These are phyloP conservation scores for Isatis lusitanica DNA, from an alignment of 441 rosid species.

Conservation along the genomic window DNA sequence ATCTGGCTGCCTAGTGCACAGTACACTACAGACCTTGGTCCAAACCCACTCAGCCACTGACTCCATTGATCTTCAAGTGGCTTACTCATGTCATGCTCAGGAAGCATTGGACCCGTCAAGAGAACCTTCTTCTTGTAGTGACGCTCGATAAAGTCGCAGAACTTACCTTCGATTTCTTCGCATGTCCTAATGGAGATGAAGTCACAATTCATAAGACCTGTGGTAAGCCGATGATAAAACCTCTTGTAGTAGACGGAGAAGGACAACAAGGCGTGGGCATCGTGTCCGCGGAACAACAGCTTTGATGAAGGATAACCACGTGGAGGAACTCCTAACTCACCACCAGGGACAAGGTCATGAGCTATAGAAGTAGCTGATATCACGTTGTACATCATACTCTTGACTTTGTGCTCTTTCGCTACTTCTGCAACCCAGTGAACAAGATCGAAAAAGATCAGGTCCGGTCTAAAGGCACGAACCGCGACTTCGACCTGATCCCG, in stretches of 20 bases:
- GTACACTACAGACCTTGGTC: constrained; percentile 21
- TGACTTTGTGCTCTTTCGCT: constrained; percentile 30
- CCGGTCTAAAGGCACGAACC: constrained; percentile 35
- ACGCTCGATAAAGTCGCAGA: constrained; percentile 44
- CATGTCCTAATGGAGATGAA: constrained; percentile 47
- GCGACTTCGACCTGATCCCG: constrained; percentile 45
- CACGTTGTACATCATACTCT: too few species aligned
- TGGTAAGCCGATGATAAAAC: not conserved
- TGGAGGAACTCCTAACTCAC: constrained; percentile 47
- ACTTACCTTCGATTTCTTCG: constrained; percentile 48
- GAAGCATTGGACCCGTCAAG: constrained; percentile 36
- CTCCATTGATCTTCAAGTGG: constrained; percentile 28
- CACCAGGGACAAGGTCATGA: too few species aligned
- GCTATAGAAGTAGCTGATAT: too few species aligned
- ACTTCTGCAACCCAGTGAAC: constrained; percentile 61
- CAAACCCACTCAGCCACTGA: not conserved
- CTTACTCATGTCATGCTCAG: constrained; percentile 11
- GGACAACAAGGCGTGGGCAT: constrained; percentile 28
- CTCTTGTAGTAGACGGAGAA: too few species aligned
- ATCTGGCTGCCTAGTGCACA: constrained; percentile 28
- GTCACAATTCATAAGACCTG: too few species aligned
- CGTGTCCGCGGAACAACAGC: constrained; percentile 46
- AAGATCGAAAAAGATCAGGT: constrained; percentile 47
- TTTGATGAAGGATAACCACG: constrained; percentile 57
- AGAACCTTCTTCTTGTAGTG: constrained; percentile 42